A percentile compares a stretch with the other conserved stretches of the same genome.
phyloP scores from a whole-genome alignment of 228 moss, liverwort and hornwort genomes.

The Sphagnum magellanicum region DNA sequence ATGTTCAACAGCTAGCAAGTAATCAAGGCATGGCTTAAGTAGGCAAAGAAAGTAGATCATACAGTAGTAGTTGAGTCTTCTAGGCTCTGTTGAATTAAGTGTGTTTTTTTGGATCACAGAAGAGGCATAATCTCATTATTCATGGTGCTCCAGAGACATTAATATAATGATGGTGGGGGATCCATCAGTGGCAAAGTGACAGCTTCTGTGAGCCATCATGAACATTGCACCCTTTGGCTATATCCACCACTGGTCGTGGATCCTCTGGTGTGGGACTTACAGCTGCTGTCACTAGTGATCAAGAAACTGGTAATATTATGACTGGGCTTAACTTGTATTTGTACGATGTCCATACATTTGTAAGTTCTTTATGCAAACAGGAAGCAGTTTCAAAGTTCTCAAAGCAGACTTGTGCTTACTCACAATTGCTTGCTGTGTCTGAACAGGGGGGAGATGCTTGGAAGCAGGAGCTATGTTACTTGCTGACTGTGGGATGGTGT shows the following conservation, averaged over 20 bases:
- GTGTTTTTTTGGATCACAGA: no score
- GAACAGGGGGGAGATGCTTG: constrained; percentile 74
- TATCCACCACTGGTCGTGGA: constrained; percentile 92
- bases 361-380: neutral
- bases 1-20: no score
- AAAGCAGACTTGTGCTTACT: neutral
- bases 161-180: constrained; percentile 99
- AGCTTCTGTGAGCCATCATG: constrained; percentile 86
- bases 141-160: constrained; percentile 50
- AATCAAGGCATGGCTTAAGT: no score
- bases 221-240: constrained; percentile 88
- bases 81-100: no score
- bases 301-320: constrained; percentile 63
- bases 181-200: constrained; percentile 94
- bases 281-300: constrained; percentile 89
- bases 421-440: neutral
- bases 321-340: neutral
- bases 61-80: no score
- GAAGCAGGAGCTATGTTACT: constrained; percentile 98
- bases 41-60: no score
- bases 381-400: neutral
- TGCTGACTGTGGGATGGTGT: constrained; percentile 86
- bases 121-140: no score
- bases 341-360: no score
- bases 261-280: constrained; percentile 95